Conservation (phyloP, 441 rosid genomes). For the Syzygium malaccense region DNA sequence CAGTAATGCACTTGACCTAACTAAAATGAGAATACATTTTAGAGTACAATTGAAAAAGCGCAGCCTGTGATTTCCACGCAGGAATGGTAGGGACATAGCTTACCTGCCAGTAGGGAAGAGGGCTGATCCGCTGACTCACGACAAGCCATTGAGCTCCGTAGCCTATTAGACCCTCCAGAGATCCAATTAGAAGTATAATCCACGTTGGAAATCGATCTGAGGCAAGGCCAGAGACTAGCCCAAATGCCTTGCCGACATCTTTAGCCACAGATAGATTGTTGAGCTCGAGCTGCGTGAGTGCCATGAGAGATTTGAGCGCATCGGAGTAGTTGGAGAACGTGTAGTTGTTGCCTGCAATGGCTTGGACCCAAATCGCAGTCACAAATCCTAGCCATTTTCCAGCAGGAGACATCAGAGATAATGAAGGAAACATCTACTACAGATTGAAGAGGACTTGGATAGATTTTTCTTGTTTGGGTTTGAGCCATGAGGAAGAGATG, state of each 20-base stretch:
- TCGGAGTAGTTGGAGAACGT: constrained; percentile 11
- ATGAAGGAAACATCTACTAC: not conserved
- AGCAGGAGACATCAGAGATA: not conserved
- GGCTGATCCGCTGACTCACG: not conserved
- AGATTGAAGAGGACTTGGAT: not conserved
- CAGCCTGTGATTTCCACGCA: not conserved
- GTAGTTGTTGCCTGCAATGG: constrained; percentile 10
- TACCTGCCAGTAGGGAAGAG: constrained; percentile 15
- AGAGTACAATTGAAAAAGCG: not conserved
- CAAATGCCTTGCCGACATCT: constrained; percentile 10
- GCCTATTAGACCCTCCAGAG: constrained; percentile 3
- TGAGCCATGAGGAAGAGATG: not conserved
- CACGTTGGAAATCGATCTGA: not conserved
- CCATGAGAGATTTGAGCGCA: constrained; percentile 8
- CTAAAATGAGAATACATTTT: not conserved
- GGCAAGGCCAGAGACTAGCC: constrained; percentile 4
- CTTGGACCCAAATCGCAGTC: constrained; percentile 9
- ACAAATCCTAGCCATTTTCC: constrained; percentile 8
- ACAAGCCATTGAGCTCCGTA: constrained; percentile 15
- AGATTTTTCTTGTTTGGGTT: not conserved
- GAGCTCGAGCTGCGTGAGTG: constrained; percentile 7
- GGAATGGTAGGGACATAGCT: not conserved
- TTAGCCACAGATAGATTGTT: constrained; percentile 7
- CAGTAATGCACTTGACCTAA: not conserved
- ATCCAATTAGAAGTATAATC: not conserved